Evolutionary conservation across 768 basidiomycete genomes (phyloP).

Genomic region (Xerocomellus amylosporus): DNA sequence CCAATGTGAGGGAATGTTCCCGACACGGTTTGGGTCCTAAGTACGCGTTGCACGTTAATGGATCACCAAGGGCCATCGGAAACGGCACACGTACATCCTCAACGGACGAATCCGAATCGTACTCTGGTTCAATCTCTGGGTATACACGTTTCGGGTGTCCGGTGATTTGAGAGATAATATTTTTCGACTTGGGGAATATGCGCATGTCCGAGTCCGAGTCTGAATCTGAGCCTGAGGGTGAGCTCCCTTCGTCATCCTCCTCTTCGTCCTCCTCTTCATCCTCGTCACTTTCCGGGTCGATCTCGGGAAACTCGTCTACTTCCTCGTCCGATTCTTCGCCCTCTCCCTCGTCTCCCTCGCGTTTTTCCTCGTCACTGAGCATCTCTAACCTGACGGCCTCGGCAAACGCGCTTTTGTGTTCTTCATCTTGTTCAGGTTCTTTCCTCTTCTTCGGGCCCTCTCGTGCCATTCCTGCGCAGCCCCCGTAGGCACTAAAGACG

Average conservation of each 20-base stretch:
- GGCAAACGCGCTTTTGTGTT: slow-evolving; percentile 31
- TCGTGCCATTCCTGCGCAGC: slow-evolving; percentile 35
- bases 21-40: slow-evolving; percentile 92
- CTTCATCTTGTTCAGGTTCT: slow-evolving; percentile 42
- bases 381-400: slow-evolving; percentile 59
- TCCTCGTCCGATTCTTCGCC: slow-evolving; percentile 49
- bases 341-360: slow-evolving; percentile 30
- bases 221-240: slow-evolving; percentile 25
- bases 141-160: slow-evolving; percentile 81
- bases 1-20: slow-evolving; percentile 96
- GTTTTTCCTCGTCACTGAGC: slow-evolving; percentile 69
- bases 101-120: slow-evolving; percentile 88
- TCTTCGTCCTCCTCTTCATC: slow-evolving; percentile 36
- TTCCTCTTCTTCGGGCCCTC: slow-evolving; percentile 57
- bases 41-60: slow-evolving; percentile 10
- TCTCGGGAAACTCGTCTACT: slow-evolving; percentile 73
- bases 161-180: slow-evolving; percentile 74
- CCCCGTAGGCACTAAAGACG: slow-evolving; percentile 23
- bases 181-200: slow-evolving; percentile 61
- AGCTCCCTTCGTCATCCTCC: slow-evolving; percentile 40
- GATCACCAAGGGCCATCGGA: neutral
- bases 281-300: slow-evolving; percentile 43
- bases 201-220: slow-evolving; percentile 49
- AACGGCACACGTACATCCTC: slow-evolving; percentile 66
- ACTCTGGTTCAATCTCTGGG: slow-evolving; percentile 86